A percentile compares a stretch with the other conserved stretches of the same genome.
phyloP scores from a whole-genome alignment of 768 basidiomycete species.

The Calvatia gigantea region DNA sequence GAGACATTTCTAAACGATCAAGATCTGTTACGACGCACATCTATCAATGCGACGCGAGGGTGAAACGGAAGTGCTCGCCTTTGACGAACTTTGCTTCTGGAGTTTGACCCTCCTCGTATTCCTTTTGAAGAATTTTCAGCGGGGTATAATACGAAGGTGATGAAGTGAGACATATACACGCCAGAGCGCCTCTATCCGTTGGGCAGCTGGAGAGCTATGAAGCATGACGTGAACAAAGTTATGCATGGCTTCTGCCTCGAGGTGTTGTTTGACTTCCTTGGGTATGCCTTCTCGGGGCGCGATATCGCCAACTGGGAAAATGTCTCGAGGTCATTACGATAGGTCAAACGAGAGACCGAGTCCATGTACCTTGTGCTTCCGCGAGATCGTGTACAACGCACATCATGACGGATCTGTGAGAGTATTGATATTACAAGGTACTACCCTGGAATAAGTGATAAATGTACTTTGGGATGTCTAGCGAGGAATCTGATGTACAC shows the following conservation, averaged over 20 bases:
- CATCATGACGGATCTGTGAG: slow-evolving; percentile 78
- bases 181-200: slow-evolving; percentile 70
- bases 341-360: not conserved
- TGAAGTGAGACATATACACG: slow-evolving; percentile 37
- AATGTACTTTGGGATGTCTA: slow-evolving; percentile 71
- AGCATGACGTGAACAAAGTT: slow-evolving; percentile 89
- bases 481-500: slow-evolving; percentile 69
- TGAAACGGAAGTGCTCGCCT: slow-evolving; percentile 36
- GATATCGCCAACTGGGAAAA: slow-evolving; percentile 82
- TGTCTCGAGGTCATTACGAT: not conserved
- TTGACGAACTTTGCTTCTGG: slow-evolving; percentile 85
- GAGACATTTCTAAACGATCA: slow-evolving; percentile 85
- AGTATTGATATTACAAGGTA: not conserved
- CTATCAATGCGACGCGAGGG: not conserved
- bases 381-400: slow-evolving; percentile 92
- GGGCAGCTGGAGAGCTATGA: slow-evolving; percentile 66
- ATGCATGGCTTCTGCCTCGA: slow-evolving; percentile 88
- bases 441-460: not conserved
- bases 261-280: slow-evolving; percentile 71
- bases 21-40: slow-evolving; percentile 49
- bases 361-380: slow-evolving; percentile 80
- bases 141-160: not conserved
- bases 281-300: slow-evolving; percentile 85
- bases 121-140: slow-evolving; percentile 37
- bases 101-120: slow-evolving; percentile 77